phyloP scores from a whole-genome alignment of 2,329 filamentous ascomycete genomes.

The Sphaerulina populicola region DNA sequence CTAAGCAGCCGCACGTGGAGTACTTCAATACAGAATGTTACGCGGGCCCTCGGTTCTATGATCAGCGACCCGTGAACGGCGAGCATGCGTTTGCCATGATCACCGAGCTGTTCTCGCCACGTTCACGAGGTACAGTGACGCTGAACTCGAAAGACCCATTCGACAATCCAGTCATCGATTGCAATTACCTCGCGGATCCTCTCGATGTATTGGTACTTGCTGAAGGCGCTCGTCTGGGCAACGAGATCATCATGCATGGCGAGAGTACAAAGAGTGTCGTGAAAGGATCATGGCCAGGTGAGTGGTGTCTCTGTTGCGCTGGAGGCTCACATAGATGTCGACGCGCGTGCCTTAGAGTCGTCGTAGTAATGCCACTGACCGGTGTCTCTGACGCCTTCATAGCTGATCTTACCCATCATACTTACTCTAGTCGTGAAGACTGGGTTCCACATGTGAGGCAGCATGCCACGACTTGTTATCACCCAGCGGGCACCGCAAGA shows the following conservation, averaged over 20 bases:
- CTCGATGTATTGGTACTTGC: constrained; percentile 2
- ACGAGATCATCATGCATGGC: constrained; percentile 6
- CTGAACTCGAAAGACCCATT: neutral
- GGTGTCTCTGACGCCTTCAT: neutral
- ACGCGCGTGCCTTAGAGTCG: neutral
- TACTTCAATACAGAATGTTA: constrained; percentile 50
- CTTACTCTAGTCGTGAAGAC: constrained; percentile 1
- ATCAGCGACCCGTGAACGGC: neutral
- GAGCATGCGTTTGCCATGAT: constrained; percentile 8
- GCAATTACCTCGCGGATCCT: constrained; percentile 6
- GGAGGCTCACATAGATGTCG: too few species aligned
- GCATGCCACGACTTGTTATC: constrained; percentile 37
- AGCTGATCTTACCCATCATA: neutral
- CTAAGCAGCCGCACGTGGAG: constrained; percentile 52
- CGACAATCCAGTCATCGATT: constrained; percentile 3
- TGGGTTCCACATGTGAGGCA: constrained; percentile 2
- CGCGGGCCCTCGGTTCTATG: neutral
- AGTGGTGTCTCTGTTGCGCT: neutral
- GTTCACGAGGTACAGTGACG: neutral
- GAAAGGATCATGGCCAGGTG: constrained; percentile 3
- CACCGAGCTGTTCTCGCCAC: constrained; percentile 4
- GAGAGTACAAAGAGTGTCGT: constrained; percentile 1
- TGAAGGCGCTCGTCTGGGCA: neutral
- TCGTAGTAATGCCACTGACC: neutral
- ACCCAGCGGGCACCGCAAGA: constrained; percentile 49